Percentiles rank a stretch among this genome's conserved stretches.
These are phyloP conservation scores for Guillardia theta DNA, from an alignment of 78 protist genomes.

Conservation along the genomic window DNA sequence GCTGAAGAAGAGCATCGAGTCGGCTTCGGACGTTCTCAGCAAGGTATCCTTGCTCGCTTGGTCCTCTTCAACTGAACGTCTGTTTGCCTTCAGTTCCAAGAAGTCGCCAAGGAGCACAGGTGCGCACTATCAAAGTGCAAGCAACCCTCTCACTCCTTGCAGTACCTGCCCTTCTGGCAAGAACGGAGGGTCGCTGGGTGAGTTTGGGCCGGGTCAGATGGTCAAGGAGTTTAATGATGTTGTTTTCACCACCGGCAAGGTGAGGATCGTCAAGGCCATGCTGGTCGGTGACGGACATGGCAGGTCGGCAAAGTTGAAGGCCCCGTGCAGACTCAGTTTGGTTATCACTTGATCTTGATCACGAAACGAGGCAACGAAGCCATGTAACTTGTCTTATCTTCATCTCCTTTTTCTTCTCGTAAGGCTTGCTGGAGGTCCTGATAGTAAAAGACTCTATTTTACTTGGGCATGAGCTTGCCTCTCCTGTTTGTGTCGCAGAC, in stretches of 20 bases:
- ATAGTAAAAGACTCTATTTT: no score
- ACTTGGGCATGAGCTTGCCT: no score
- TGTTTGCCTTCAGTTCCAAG: neutral
- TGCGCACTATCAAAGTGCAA: neutral
- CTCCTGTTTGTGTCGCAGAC: no score
- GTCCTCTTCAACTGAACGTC: neutral
- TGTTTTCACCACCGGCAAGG: conserved; percentile 41
- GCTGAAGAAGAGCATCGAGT: neutral
- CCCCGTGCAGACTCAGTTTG: conserved; percentile 40
- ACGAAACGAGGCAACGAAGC: neutral
- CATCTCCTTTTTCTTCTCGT: no score
- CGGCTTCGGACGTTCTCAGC: neutral
- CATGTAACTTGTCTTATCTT: no score
- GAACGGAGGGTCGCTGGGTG: conserved; percentile 26
- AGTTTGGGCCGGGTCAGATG: conserved; percentile 23
- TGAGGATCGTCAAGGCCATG: neutral
- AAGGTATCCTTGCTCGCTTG: neutral
- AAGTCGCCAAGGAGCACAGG: neutral
- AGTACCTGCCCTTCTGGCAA: conserved; percentile 45
- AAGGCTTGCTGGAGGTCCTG: no score
- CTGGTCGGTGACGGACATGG: neutral
- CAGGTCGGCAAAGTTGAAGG: neutral
- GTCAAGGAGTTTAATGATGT: conserved; percentile 39
- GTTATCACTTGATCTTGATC: conserved; percentile 23
- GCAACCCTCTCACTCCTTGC: neutral